Evolutionary conservation across 148 eudicot species (phyloP).

Genomic region (Suaeda aralocaspica): DNA sequence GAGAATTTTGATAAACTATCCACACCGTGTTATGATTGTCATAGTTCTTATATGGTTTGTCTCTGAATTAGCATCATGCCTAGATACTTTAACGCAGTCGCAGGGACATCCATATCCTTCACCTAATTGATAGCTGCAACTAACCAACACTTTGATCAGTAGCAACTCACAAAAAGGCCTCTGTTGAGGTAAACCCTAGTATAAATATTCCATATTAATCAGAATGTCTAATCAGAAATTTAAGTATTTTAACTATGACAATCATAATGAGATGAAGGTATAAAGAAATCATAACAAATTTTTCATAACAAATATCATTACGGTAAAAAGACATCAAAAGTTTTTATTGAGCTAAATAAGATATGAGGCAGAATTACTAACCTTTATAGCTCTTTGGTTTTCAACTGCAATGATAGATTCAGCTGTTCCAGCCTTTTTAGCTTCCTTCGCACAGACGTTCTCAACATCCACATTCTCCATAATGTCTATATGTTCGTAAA

Average conservation of each 20-base stretch:
- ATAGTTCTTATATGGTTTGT: conserved; percentile 3
- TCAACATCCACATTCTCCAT: conserved; percentile 30
- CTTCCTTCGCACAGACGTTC: conserved; percentile 21
- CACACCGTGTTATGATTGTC: neutral
- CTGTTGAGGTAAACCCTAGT: neutral
- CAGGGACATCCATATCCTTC: conserved; percentile 7
- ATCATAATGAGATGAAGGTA: neutral
- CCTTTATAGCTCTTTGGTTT: conserved; percentile 75
- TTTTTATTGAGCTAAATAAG: neutral
- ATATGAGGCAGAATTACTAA: conserved; percentile 11
- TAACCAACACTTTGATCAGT: conserved; percentile 2
- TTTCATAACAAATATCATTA: neutral
- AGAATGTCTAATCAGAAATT: neutral
- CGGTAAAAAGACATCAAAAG: neutral
- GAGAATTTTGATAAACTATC: neutral
- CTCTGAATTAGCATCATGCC: neutral
- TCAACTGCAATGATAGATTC: conserved; percentile 65
- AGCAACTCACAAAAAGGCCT: neutral
- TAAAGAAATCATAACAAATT: too few species aligned
- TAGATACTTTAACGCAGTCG: neutral
- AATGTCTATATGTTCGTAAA: conserved; percentile 27
- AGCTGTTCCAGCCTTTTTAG: conserved; percentile 43
- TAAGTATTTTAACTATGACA: neutral
- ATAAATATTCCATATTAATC: neutral
- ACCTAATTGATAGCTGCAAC: neutral